Evolutionary conservation across 2,329 filamentous ascomycete species (phyloP).

Genomic region (Diaporthe australafricana): DNA sequence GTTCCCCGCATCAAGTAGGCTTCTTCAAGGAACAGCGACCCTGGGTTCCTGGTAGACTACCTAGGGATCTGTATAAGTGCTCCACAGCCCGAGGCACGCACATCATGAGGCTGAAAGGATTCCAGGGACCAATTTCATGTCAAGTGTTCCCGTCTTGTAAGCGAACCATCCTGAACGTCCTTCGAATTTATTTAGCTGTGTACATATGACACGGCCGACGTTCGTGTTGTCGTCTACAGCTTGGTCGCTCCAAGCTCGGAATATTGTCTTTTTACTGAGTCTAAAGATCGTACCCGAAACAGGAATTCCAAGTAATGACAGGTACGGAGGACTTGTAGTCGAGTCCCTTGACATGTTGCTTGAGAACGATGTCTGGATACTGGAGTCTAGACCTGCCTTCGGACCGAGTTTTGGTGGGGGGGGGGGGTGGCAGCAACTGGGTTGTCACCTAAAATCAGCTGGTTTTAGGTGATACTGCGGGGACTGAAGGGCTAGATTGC

Average conservation of each 20-base stretch:
- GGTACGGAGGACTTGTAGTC: too few species aligned
- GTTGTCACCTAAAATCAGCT: too few species aligned
- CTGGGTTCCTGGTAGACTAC: background rate
- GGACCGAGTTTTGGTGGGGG: too few species aligned
- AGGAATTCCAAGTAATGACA: too few species aligned
- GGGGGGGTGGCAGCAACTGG: too few species aligned
- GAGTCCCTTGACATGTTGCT: background rate
- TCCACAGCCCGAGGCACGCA: background rate
- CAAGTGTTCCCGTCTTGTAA: background rate
- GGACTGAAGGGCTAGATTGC: background rate
- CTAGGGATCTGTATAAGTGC: conserved; percentile 5
- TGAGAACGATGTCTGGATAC: background rate
- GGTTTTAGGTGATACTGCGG: background rate
- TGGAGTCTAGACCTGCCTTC: background rate
- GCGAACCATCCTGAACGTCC: background rate
- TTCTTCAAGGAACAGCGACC: background rate
- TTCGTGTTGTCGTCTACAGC: too few species aligned
- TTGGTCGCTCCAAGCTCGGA: too few species aligned
- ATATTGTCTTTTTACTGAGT: too few species aligned
- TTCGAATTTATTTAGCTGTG: too few species aligned
- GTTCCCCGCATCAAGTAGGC: conserved; percentile 28
- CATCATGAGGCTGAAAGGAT: background rate
- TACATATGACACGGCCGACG: too few species aligned
- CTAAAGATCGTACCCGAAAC: too few species aligned
- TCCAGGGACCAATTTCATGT: background rate